Conservation (phyloP, 805 yeast genomes). For the Candida boleticola region DNA sequence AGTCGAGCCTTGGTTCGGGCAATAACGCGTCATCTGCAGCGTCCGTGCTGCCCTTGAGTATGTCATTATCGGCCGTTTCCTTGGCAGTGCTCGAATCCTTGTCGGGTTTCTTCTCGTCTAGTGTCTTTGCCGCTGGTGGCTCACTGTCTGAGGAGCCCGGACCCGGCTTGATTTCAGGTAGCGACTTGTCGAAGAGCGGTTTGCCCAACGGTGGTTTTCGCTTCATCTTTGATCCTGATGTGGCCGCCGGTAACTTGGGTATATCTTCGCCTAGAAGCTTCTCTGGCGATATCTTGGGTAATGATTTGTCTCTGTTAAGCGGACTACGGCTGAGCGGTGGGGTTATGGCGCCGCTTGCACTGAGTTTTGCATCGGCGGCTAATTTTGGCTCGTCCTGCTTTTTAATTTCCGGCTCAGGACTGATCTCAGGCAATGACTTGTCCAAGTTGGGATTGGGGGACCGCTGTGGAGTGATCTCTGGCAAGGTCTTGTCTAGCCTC, state of each 20-base stretch:
- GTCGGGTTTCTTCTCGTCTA: background rate
- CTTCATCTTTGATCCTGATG: background rate
- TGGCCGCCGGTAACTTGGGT: background rate
- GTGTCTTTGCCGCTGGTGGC: background rate
- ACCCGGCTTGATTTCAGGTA: background rate
- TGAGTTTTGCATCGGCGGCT: background rate
- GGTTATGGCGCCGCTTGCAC: background rate
- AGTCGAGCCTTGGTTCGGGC: slow-evolving; percentile 1
- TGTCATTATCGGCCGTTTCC: background rate
- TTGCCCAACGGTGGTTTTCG: background rate
- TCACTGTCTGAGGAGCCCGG: background rate
- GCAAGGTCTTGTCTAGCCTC: slow-evolving; percentile 1
- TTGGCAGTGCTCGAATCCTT: background rate
- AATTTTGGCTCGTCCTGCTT: background rate
- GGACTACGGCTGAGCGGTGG: background rate
- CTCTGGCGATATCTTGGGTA: background rate
- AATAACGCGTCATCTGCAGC: background rate
- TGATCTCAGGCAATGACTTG: slow-evolving; percentile 3
- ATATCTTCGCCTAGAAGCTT: background rate
- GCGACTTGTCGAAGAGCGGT: background rate
- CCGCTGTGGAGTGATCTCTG: background rate
- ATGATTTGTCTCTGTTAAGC: background rate
- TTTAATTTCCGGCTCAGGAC: background rate
- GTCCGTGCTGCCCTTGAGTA: background rate
- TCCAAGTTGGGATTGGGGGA: background rate